Evolutionary conservation across 805 yeast species (phyloP).

Genomic region (Deakozyma indianensis): DNA sequence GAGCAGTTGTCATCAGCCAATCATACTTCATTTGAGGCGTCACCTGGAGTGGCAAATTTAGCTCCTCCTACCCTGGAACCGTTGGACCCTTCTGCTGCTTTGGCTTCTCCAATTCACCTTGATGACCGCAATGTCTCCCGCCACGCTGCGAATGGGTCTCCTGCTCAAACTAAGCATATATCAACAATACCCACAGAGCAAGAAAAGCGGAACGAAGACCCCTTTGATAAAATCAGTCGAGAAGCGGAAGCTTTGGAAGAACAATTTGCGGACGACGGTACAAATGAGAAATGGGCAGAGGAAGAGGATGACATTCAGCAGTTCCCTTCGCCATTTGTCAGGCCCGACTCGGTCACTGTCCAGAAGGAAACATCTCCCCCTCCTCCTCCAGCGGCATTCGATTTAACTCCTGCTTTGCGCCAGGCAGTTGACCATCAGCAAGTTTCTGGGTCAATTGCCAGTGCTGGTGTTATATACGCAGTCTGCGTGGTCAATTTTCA

Average conservation of each 20-base stretch:
- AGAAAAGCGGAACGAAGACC: not conserved
- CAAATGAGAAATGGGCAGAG: not conserved
- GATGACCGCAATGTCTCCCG: not conserved
- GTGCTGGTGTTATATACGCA: slow-evolving; percentile 44
- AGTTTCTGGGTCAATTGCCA: no score
- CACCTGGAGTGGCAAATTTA: not conserved
- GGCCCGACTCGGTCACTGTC: not conserved
- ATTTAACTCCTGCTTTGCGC: not conserved
- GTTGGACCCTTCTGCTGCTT: not conserved
- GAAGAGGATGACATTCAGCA: not conserved
- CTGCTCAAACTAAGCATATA: no score
- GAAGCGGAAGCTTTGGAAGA: not conserved
- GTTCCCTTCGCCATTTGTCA: not conserved
- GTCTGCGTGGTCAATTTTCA: slow-evolving; percentile 87
- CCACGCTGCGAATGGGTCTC: not conserved
- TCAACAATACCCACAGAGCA: no score
- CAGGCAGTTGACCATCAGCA: no score
- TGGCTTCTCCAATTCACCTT: not conserved
- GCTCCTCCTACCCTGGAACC: not conserved
- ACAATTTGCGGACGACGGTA: not conserved
- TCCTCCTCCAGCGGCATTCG: not conserved
- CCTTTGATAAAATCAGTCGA: not conserved
- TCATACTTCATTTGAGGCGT: not conserved
- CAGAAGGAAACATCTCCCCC: not conserved
- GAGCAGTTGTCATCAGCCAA: not conserved